These are phyloP conservation scores for Ogataea paraovalis DNA, from an alignment of 805 yeast species.

Conservation along the genomic window DNA sequence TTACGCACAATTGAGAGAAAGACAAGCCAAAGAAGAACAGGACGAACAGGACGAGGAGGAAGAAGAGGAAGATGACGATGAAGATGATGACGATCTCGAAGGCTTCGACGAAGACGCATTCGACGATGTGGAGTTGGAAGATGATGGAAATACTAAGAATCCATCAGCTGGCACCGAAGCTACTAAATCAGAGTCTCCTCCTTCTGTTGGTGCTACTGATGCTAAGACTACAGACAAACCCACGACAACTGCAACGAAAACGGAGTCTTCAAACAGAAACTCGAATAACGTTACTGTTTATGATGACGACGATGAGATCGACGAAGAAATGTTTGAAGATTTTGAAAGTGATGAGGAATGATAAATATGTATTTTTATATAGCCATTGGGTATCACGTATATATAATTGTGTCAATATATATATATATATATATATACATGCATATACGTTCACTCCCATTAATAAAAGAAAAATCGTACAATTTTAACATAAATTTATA, in stretches of 20 bases:
- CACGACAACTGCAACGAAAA: not conserved
- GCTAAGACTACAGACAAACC: not conserved
- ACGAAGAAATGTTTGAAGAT: slow-evolving; percentile 29
- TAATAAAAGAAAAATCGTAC: no score
- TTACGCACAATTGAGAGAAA: slow-evolving; percentile 70
- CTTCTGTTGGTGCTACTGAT: slow-evolving; percentile 12
- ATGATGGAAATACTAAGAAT: slow-evolving; percentile 11
- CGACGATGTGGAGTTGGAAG: slow-evolving; percentile 18
- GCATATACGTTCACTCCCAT: no score
- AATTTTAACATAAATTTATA: no score
- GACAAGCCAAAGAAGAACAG: slow-evolving; percentile 59
- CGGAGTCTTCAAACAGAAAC: not conserved
- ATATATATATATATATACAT: no score
- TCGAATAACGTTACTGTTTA: slow-evolving; percentile 6
- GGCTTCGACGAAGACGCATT: slow-evolving; percentile 30
- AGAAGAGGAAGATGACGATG: slow-evolving; percentile 41
- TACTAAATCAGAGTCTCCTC: no score
- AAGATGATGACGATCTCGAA: no score
- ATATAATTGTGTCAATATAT: no score
- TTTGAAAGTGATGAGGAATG: slow-evolving; percentile 21
- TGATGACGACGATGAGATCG: slow-evolving; percentile 31
- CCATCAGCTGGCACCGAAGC: no score
- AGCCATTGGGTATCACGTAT: no score
- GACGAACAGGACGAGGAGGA: slow-evolving; percentile 53
- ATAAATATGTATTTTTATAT: not conserved